Evolutionary conservation across 2,329 filamentous ascomycete species (phyloP).

Genomic region (Nothophoma quercina): DNA sequence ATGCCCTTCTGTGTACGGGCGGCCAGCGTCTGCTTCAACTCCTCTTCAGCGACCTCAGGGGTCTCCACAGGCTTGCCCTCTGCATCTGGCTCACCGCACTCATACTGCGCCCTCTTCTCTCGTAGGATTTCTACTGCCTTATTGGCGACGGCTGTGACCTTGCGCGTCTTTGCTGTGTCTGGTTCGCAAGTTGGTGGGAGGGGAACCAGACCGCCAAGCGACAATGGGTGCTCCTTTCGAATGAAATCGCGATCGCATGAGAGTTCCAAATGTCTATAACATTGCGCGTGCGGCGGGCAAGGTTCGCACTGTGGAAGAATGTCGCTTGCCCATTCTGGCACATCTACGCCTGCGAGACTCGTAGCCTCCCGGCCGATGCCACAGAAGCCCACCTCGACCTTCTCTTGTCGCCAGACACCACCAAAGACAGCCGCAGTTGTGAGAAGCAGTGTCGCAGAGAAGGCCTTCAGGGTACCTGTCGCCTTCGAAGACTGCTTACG

Average conservation of each 20-base stretch:
- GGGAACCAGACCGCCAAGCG: slow-evolving; percentile 80
- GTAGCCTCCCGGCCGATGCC: slow-evolving; percentile 73
- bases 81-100: slow-evolving; percentile 80
- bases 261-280: slow-evolving; percentile 78
- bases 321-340: slow-evolving; percentile 76
- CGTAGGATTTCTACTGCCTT: slow-evolving; percentile 86
- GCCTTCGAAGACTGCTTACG: slow-evolving; percentile 47
- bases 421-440: slow-evolving; percentile 76
- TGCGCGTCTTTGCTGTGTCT: slow-evolving; percentile 88
- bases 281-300: slow-evolving; percentile 90
- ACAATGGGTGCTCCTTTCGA: slow-evolving; percentile 81
- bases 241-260: slow-evolving; percentile 89
- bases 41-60: slow-evolving; percentile 72
- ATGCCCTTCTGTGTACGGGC: slow-evolving; percentile 82
- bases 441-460: slow-evolving; percentile 74
- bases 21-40: slow-evolving; percentile 78
- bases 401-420: slow-evolving; percentile 90
- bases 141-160: slow-evolving; percentile 86
- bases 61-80: slow-evolving; percentile 66
- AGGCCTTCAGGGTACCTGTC: slow-evolving; percentile 64
- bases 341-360: slow-evolving; percentile 65
- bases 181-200: slow-evolving; percentile 92
- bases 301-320: slow-evolving; percentile 85
- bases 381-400: slow-evolving; percentile 95
- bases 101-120: slow-evolving; percentile 84